phyloP scores from a whole-genome alignment of 345 rosid genomes.

The Gossypium longicalyx region DNA sequence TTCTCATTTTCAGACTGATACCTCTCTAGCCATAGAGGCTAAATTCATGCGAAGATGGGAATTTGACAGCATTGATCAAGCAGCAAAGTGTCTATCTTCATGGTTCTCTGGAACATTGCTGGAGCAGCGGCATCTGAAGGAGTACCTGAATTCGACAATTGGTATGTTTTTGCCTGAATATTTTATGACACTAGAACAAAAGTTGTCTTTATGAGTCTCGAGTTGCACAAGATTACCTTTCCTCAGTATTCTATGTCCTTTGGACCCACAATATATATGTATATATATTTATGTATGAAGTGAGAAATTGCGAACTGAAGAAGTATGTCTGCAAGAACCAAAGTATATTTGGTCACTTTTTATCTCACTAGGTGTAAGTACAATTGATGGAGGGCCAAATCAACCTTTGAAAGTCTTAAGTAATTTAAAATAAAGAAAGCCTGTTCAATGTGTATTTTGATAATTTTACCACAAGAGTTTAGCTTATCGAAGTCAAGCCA shows the following conservation, averaged over 20 bases:
- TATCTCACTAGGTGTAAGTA: background rate
- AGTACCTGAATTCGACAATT: slow-evolving; percentile 48
- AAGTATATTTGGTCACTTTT: background rate
- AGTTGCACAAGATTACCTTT: background rate
- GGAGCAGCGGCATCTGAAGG: slow-evolving; percentile 49
- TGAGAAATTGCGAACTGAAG: background rate
- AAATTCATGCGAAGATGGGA: slow-evolving; percentile 96
- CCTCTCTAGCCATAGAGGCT: slow-evolving; percentile 86
- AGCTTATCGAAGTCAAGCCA: background rate
- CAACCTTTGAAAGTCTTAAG: background rate
- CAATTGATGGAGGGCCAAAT: background rate
- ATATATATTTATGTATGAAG: background rate
- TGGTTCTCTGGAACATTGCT: slow-evolving; percentile 80
- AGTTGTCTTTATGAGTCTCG: background rate
- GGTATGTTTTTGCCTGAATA: slow-evolving; percentile 35
- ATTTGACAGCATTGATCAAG: slow-evolving; percentile 86
- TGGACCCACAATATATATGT: background rate
- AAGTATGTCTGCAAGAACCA: background rate
- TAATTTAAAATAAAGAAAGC: background rate
- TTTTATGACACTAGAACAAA: background rate
- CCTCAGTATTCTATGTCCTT: background rate
- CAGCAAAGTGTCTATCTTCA: slow-evolving; percentile 49
- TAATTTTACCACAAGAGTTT: background rate
- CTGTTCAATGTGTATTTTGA: background rate
- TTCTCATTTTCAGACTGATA: slow-evolving; percentile 65